Evolutionary conservation across 2,329 filamentous ascomycete genomes (phyloP), one percentile per base, ranked within the genome.

Genomic region (Trichoderma afroharzianum): DNA sequence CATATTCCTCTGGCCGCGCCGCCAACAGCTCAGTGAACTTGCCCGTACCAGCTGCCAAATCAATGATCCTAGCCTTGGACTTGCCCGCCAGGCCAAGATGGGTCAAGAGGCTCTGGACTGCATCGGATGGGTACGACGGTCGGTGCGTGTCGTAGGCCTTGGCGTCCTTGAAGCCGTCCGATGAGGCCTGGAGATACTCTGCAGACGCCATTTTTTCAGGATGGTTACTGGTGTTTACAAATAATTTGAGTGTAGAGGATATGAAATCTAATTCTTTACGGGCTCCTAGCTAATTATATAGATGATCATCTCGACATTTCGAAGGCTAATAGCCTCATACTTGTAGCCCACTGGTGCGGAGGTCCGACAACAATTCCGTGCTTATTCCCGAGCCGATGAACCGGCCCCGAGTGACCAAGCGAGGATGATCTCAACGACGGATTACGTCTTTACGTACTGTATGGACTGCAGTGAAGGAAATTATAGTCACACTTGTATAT

Each of bases 41-140:
- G 30, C 91, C 91, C 0, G 91, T 92, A 0, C 91, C 91, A 3
- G 90, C 89, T 1, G 87, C 91, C 21, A 93, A 82, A 77, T 93
- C 91, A 28, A 92, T 78, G 53, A 93, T 80, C 58, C 80, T 84
- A 15, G 86, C 85, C 59, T 82, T 81, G 7, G 80, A 66, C 21
- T 83, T 76, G 30, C 82, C 84, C 32, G 83, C 80, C 9, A 93
- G 79, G 6, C 83, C 80, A n/a, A 92, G 81, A 63, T 85, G 82
- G 18, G 78, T 75, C 4, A 94, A 85, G 21, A 94, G 86, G 43
- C 81, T 80, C 24, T 87, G 82, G 15, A 92, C 87, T 5, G 88
- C 88, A 70, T 85, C 84, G 1, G 83, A 74, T 1, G 88, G 86
- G 79, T 93, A 94, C 0, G 88, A 88, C 2, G 92, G 92, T 15